phyloP scores from a whole-genome alignment of 2,329 filamentous ascomycete species.

The Penicillium corylophilum region DNA sequence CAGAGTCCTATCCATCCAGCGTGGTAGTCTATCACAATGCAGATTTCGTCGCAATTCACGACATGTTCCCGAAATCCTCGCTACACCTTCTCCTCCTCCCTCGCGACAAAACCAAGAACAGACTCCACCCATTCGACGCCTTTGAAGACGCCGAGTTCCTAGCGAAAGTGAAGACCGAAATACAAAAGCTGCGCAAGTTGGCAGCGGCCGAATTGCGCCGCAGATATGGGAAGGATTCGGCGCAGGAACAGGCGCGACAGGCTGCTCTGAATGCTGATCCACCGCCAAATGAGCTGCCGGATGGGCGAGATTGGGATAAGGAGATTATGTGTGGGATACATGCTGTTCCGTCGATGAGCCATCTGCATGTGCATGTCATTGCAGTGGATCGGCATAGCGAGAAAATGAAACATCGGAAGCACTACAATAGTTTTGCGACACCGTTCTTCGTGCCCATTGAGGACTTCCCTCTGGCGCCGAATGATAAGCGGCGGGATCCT shows the following conservation, averaged over 20 bases:
- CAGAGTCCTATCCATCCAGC: slow-evolving; percentile 58
- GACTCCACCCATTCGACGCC: slow-evolving; percentile 73
- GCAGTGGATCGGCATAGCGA: slow-evolving; percentile 74
- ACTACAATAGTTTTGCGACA: slow-evolving; percentile 90
- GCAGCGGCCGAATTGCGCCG: slow-evolving; percentile 75
- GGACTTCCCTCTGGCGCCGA: slow-evolving; percentile 71
- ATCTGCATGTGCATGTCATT: slow-evolving; percentile 86
- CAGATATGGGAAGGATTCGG: slow-evolving; percentile 63
- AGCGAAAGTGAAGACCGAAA: slow-evolving; percentile 60
- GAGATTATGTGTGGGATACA: slow-evolving; percentile 81
- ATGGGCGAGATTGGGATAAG: slow-evolving; percentile 72
- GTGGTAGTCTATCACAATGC: slow-evolving; percentile 65
- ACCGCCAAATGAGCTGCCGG: slow-evolving; percentile 56
- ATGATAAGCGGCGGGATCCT: slow-evolving; percentile 63
- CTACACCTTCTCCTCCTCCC: slow-evolving; percentile 88
- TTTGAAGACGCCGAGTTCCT: slow-evolving; percentile 72
- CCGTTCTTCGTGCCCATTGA: slow-evolving; percentile 76
- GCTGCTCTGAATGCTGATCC: slow-evolving; percentile 61
- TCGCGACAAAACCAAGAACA: slow-evolving; percentile 60
- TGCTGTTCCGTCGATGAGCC: slow-evolving; percentile 84
- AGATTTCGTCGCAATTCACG: slow-evolving; percentile 74
- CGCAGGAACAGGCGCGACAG: slow-evolving; percentile 62
- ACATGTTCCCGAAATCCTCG: slow-evolving; percentile 80
- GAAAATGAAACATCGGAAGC: slow-evolving; percentile 73
- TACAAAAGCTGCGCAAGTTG: slow-evolving; percentile 59